Base-by-base conservation (phyloP, 768 basidiomycete species). In the Termitomyces sp. region DNA sequence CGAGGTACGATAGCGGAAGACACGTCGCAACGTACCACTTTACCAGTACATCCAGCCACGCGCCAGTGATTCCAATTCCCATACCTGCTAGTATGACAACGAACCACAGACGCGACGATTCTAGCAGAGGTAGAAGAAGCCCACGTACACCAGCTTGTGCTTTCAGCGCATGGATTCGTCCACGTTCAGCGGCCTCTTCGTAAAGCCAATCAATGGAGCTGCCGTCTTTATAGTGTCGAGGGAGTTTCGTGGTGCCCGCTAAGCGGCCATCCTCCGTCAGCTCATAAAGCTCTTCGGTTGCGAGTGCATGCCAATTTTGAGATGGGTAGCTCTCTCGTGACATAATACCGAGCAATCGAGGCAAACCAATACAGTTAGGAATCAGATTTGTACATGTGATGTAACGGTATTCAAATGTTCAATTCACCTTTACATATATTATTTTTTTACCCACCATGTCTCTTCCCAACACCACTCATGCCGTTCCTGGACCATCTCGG, bases 1-100 rank as follows among this genome's bases (percentile, higher is more conserved):
- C 10, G 52, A 60, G 23, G 23, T 42, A 28, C 38, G 50, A 28
- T 19, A 31, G 49, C 10, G 56, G 9, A 19, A 48, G 14, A 54
- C 53, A 58, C 42, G 37, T 8, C 37, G 38, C 35, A 44, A 70
- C 75, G 48, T 66, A 87, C 87, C 87, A 89, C 71, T 82, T 83
- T 8, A 89, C 87, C 40, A 89, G 70, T 7, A 89, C 80, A 70
- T 89, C 87, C 55, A 89, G 63, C 82, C 82, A 87, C 3, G 84
- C 87, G 26, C 87, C 87, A 21, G 80, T 78, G 10, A 86, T 70
- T 4, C 87, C 87, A 44, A 88, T 80, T 1, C 85, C 86, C 19
- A 85, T 63, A 10, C 86, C 87, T 19, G 86, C 86, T 49, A 79
- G 60, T 59, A 86, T 77, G 11, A 87, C 77, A n/a, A 88, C 79